These are phyloP conservation scores for Comarum palustre DNA, from an alignment of 306 rosid species.

Conservation along the genomic window DNA sequence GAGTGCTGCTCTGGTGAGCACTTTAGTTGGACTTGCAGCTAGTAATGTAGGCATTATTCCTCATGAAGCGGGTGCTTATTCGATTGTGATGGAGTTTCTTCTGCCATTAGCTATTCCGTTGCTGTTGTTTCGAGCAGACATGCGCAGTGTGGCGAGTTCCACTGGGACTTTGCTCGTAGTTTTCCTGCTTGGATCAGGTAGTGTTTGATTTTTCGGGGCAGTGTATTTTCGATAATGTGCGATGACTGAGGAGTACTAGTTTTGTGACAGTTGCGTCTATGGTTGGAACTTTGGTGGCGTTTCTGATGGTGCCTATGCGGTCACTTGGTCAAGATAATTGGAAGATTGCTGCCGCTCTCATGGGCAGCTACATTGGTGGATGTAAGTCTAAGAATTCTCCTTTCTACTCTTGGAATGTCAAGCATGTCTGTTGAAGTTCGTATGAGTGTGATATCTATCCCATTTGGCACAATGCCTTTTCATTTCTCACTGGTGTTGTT, in stretches of 20 bases:
- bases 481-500: neutral
- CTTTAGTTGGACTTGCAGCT: constrained; percentile 68
- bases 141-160: constrained; percentile 42
- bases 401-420: constrained; percentile 1
- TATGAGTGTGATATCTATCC: neutral
- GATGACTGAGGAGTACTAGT: neutral
- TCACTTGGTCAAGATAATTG: constrained; percentile 56
- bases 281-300: constrained; percentile 48
- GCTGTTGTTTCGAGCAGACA: constrained; percentile 63
- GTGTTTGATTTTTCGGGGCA: neutral
- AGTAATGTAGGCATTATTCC: constrained; percentile 69
- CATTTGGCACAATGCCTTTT: neutral
- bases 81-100: constrained; percentile 61
- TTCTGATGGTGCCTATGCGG: constrained; percentile 46
- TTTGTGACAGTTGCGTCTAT: constrained; percentile 36
- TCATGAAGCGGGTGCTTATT: constrained; percentile 52
- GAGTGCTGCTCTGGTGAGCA: constrained; percentile 74
- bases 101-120: constrained; percentile 56
- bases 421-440: neutral
- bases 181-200: constrained; percentile 59
- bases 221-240: too few species aligned
- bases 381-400: constrained; percentile 33
- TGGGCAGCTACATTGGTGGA: constrained; percentile 59
- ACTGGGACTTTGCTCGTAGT: constrained; percentile 54
- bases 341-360: constrained; percentile 52